Conservation (phyloP, 2,329 filamentous ascomycete genomes). For the Pestalotiopsis sp. region DNA sequence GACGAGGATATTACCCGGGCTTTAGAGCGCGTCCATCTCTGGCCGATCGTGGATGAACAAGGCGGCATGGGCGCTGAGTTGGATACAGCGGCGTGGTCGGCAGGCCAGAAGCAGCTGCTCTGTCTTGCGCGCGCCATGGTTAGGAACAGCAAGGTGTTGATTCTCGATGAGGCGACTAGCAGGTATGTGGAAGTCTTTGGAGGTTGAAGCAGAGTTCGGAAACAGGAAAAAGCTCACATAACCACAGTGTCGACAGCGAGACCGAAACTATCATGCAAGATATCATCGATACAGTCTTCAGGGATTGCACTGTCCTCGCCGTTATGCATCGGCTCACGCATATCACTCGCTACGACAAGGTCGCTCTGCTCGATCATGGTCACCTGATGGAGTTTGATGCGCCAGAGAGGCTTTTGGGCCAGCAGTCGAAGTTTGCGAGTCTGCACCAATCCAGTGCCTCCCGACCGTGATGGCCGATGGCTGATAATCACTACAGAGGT, state of each 20-base stretch:
- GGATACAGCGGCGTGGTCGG: conserved; percentile 14
- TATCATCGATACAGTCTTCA: conserved; percentile 11
- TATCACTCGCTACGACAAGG: conserved; percentile 5
- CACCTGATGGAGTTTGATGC: conserved; percentile 10
- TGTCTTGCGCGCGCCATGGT: conserved; percentile 23
- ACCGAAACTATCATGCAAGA: conserved; percentile 26
- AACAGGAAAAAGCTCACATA: not conserved
- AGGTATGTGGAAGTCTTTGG: conserved; percentile 13
- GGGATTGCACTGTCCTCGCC: conserved; percentile 8
- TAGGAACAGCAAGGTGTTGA: conserved; percentile 20
- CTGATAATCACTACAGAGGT: no score
- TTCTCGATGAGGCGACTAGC: conserved; percentile 27
- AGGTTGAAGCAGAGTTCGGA: not conserved
- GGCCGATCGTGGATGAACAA: conserved; percentile 10
- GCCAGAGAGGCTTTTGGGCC: not conserved
- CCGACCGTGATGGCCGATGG: not conserved
- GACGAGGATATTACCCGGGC: conserved; percentile 15
- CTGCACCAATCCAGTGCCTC: conserved; percentile 2
- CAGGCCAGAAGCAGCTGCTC: conserved; percentile 21
- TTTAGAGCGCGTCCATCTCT: conserved; percentile 13
- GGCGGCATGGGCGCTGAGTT: conserved; percentile 16
- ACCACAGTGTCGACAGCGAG: conserved; percentile 21
- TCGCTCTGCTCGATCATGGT: conserved; percentile 10
- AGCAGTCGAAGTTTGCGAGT: not conserved
- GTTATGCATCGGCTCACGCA: conserved; percentile 12